Evolutionary conservation across 164 flowering plant genomes (phyloP).

Genomic region (Chimonanthus salicifolius): DNA sequence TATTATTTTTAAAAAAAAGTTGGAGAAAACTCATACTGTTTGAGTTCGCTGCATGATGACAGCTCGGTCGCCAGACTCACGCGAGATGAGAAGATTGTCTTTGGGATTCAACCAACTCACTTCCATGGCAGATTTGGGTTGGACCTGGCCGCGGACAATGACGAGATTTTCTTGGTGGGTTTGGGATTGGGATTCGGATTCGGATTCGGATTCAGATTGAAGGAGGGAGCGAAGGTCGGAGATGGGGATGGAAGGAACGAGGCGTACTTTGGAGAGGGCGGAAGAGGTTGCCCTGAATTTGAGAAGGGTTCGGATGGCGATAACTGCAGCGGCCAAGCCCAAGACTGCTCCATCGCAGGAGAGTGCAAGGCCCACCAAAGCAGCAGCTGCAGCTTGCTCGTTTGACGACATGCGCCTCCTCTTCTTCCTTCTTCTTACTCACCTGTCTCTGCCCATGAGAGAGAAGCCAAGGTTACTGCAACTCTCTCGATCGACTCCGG

Average conservation of each 20-base stretch:
- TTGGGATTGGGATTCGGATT: constrained; percentile 4
- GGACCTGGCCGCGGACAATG: constrained; percentile 62
- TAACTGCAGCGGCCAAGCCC: constrained; percentile 59
- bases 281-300: constrained; percentile 32
- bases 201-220: constrained; percentile 12
- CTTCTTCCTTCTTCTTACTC: too few relatives aligned
- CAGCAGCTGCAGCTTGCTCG: constrained; percentile 45
- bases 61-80: constrained; percentile 53
- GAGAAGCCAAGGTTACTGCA: too few relatives aligned
- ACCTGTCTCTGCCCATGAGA: too few relatives aligned
- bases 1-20: neutral
- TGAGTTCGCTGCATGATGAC: constrained; percentile 56
- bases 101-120: constrained; percentile 37
- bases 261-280: constrained; percentile 45
- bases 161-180: constrained; percentile 28
- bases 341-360: constrained; percentile 76
- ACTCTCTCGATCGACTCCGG: neutral
- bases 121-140: constrained; percentile 46
- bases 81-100: constrained; percentile 39
- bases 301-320: constrained; percentile 46
- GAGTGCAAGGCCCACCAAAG: constrained; percentile 43
- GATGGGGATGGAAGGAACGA: constrained; percentile 42
- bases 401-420: constrained; percentile 28
- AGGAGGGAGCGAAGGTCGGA: constrained; percentile 63
- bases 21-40: constrained; percentile 29